phyloP scores from a whole-genome alignment of 2,329 filamentous ascomycete species.

The Aspergillus sp. region DNA sequence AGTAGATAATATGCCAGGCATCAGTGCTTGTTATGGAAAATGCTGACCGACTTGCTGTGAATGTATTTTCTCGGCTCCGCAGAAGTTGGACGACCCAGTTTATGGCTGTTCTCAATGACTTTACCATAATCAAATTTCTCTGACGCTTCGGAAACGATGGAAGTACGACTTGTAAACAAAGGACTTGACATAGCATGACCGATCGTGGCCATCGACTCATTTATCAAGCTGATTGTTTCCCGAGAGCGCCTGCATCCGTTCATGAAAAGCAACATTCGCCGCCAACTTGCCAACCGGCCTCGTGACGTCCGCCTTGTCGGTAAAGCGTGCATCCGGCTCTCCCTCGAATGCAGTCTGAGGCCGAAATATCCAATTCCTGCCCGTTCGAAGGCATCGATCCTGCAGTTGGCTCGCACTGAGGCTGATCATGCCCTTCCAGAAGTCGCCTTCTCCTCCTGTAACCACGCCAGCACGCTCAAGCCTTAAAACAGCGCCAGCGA shows the following conservation, averaged over 20 bases:
- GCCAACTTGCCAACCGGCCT: conserved; percentile 6
- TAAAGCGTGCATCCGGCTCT: conserved; percentile 11
- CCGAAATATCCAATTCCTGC: conserved; percentile 9
- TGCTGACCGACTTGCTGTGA: too few relatives aligned
- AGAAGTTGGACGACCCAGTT: too few relatives aligned
- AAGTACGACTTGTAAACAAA: neutral
- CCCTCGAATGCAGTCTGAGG: conserved; percentile 4
- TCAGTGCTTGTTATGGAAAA: too few relatives aligned
- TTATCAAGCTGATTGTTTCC: too few relatives aligned
- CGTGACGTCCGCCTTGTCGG: conserved; percentile 1
- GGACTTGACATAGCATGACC: too few relatives aligned
- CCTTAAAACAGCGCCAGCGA: conserved; percentile 6
- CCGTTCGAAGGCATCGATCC: conserved; percentile 3
- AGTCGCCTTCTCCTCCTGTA: conserved; percentile 5
- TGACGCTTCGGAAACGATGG: neutral
- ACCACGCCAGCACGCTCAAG: conserved; percentile 5
- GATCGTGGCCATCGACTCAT: too few relatives aligned
- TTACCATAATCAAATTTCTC: too few relatives aligned
- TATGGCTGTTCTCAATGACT: too few relatives aligned
- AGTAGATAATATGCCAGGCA: too few relatives aligned
- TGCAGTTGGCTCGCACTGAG: conserved; percentile 7
- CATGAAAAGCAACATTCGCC: conserved; percentile 7
- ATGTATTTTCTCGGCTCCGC: too few relatives aligned
- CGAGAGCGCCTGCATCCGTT: conserved; percentile 8
- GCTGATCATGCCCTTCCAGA: conserved; percentile 14